A percentile compares a stretch with the other conserved stretches of the same genome.
Conservation (phyloP, 768 basidiomycete species). For the Neoboletus subvelutipes region DNA sequence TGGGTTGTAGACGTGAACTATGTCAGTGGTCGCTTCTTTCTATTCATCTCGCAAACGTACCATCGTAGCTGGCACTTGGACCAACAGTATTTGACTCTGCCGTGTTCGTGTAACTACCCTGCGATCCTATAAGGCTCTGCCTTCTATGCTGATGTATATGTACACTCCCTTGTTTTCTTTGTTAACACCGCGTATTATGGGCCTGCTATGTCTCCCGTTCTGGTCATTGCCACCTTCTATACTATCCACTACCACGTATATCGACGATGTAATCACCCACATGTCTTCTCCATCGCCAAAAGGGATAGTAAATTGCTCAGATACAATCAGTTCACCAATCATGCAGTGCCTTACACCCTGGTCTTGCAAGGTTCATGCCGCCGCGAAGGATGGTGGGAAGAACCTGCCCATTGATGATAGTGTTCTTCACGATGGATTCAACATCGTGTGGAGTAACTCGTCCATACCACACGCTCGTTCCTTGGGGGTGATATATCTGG, state of each 20-base stretch:
- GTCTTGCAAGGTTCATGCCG: slow-evolving; percentile 73
- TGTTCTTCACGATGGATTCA: slow-evolving; percentile 81
- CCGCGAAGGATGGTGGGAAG: slow-evolving; percentile 84
- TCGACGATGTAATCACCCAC: slow-evolving; percentile 25
- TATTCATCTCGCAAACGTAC: slow-evolving; percentile 1
- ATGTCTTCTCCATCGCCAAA: slow-evolving; percentile 3
- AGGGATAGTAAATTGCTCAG: neutral
- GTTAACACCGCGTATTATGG: slow-evolving; percentile 11
- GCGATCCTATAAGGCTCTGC: slow-evolving; percentile 3
- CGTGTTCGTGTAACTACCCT: slow-evolving; percentile 6
- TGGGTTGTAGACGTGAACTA: slow-evolving; percentile 9
- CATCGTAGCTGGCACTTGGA: slow-evolving; percentile 18
- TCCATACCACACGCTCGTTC: slow-evolving; percentile 90
- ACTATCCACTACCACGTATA: slow-evolving; percentile 27
- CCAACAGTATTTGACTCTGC: slow-evolving; percentile 15
- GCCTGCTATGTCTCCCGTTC: slow-evolving; percentile 1
- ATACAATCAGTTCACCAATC: slow-evolving; percentile 57
- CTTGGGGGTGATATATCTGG: slow-evolving; percentile 85
- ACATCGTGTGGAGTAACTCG: slow-evolving; percentile 90
- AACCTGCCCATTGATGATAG: slow-evolving; percentile 81
- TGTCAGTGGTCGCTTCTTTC: slow-evolving; percentile 13
- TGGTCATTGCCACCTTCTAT: slow-evolving; percentile 16
- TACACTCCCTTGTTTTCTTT: slow-evolving; percentile 2
- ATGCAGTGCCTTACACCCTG: slow-evolving; percentile 64
- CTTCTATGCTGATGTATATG: slow-evolving; percentile 6